Conservation (phyloP, 1,284 basidiomycete genomes). For the Tremellales sp. region DNA sequence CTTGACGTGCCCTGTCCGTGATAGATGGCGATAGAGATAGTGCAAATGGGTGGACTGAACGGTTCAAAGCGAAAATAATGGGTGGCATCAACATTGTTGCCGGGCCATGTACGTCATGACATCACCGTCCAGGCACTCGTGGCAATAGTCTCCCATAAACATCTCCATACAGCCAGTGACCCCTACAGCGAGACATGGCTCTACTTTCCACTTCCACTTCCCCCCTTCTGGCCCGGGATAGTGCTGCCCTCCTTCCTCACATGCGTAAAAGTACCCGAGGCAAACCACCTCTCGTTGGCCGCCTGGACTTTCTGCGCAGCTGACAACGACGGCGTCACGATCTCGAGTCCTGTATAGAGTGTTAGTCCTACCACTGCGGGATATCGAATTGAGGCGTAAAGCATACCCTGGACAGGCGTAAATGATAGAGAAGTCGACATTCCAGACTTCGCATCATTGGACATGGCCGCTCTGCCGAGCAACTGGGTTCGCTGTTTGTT, state of each 20-base stretch:
- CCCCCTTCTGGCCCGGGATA: slow-evolving; percentile 36
- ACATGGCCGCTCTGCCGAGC: slow-evolving; percentile 66
- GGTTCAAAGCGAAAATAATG: background rate
- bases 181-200: background rate
- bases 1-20: background rate
- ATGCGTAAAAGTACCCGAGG: slow-evolving; percentile 68
- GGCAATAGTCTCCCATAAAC: background rate
- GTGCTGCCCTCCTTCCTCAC: slow-evolving; percentile 43
- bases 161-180: background rate
- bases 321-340: slow-evolving; percentile 68
- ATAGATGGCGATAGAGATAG: background rate
- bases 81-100: no score
- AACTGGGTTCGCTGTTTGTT: slow-evolving; percentile 87
- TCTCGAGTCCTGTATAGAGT: slow-evolving; percentile 73
- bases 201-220: background rate
- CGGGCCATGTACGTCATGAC: background rate
- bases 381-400: no score
- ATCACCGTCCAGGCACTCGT: background rate
- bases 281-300: slow-evolving; percentile 90
- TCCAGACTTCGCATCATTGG: slow-evolving; percentile 59
- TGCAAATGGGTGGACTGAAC: background rate
- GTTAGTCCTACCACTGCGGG: no score
- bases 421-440: slow-evolving; percentile 89
- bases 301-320: slow-evolving; percentile 78
- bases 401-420: slow-evolving; percentile 95